Evolutionary conservation across 495 filamentous ascomycete genomes (phyloP), one percentile per base, ranked within the genome.

Genomic region (Jackrogersella minutella): DNA sequence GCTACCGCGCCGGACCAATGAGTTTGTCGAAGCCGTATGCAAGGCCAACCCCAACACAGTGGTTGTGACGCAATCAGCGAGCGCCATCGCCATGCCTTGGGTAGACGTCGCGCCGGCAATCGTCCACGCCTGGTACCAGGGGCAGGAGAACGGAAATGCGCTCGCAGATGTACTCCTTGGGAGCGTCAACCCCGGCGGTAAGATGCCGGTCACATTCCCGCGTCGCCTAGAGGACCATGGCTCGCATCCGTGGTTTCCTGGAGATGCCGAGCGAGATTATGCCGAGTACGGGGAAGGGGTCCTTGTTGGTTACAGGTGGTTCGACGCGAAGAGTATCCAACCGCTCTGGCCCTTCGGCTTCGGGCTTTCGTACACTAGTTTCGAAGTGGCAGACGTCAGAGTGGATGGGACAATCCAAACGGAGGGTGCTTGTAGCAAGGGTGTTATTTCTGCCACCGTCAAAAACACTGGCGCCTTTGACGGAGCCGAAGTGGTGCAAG

Each of bases 1-100:
- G 43, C 79, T 90, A 3, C 85, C 87, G 9, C 82, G 80, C 0
- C 79, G 81, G 36, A 73, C 79, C 66, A 85, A 90, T 67, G 80
- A 82, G 22, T 74, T 90, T 41, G 87, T 90, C 60, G 71, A 78
- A 21, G 79, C 78, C 1, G 82, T 90, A 4, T 73, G 85, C 1
- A 77, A 73, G 0, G 85, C 79, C 0, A 88, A 89, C 62, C 79
- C 85, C 10, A 84, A 84, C 55, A 80, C 85, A 9, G 79, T 87
- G 0, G 79, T 91, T 13, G 84, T 90, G 10, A 82, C 87, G 57
- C 87, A 89, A 71, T 85, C 85, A 43, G 89, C 87, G 10, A 88
- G 85, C 0, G 86, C 88, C 0, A 84, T 91, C 17, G 80, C 79
- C 1, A 88, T 91, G 87, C 85, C 86, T 0, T 90, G 88, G 88